phyloP scores from a whole-genome alignment of 495 filamentous ascomycete genomes.

The Pseudotulostoma volvatum region DNA sequence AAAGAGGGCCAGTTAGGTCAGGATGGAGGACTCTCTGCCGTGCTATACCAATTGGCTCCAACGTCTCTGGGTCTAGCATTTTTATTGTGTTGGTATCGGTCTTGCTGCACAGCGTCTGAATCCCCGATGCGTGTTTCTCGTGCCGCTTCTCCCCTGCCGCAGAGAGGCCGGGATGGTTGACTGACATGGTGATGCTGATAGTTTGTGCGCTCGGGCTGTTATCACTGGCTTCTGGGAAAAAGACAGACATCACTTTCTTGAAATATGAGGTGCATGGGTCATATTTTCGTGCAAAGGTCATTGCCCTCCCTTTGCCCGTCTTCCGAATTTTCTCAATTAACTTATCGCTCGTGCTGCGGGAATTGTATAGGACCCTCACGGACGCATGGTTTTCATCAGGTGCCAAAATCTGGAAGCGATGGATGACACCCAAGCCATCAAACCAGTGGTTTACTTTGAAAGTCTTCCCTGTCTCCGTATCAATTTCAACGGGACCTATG shows the following conservation, averaged over 20 bases:
- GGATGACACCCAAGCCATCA: constrained; percentile 59
- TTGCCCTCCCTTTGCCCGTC: constrained; percentile 25
- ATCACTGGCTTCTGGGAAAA: constrained; percentile 7
- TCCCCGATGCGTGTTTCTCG: constrained; percentile 10
- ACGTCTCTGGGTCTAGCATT: constrained; percentile 46
- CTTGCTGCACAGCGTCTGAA: constrained; percentile 37
- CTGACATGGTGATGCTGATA: constrained; percentile 37
- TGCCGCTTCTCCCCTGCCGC: constrained; percentile 5
- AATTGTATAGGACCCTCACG: constrained; percentile 49
- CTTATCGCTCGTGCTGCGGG: constrained; percentile 43
- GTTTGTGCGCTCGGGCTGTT: constrained; percentile 8
- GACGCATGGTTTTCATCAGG: constrained; percentile 10
- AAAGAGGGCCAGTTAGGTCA: constrained; percentile 42
- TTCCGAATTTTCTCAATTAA: constrained; percentile 36
- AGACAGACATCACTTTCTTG: constrained; percentile 45
- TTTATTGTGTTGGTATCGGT: constrained; percentile 43
- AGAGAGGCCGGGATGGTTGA: constrained; percentile 37
- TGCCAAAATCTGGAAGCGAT: constrained; percentile 50
- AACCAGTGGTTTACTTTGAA: constrained; percentile 58
- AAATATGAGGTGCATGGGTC: constrained; percentile 59
- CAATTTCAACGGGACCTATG: constrained; percentile 41
- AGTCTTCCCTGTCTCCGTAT: constrained; percentile 37
- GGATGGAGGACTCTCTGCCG: constrained; percentile 46
- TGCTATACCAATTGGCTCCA: constrained; percentile 49
- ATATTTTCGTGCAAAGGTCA: constrained; percentile 44